Base-by-base conservation (phyloP, 441 rosid species). In the Erodium texanum region DNA sequence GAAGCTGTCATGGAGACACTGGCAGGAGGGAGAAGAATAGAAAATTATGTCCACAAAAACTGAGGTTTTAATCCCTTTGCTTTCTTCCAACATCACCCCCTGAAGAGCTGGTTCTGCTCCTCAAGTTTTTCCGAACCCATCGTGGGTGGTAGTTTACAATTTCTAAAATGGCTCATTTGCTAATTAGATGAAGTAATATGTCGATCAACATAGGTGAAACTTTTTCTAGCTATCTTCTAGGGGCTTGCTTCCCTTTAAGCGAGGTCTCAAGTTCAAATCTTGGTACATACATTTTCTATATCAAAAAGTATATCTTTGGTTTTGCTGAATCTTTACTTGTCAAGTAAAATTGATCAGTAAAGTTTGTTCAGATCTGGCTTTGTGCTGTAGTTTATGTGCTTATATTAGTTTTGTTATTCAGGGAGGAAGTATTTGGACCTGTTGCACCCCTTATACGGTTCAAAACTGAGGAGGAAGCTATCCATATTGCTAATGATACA, bases 381-480 rank as follows among this genome's bases (percentile, higher is more conserved):
- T 18, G 15, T 12, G 24, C 34, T 61, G 12, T 11, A 23, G 34
- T n/a, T 27, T 19, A 34, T 56, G 62, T 52, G 45, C n/a, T 65
- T 66, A 16, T 43, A 32, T 16, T 15, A 64, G 6, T 54, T 77
- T 32, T 65, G 66, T 74, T 70, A 36, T 36, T 72, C 82, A 94
- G 96, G 74, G 93, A 92, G 84, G 99, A 94, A 82, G 87, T 89
- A 54, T 94, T 92, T 63, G 99, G 98, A 80, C 99, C 99, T 18
- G 97, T 94, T 72, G 98, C 97, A 54, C 97, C 98, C 22, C 82
- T 94, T 43, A 65, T 87, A 81, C 81, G 80, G 36, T 94, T 94
- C 79, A 86, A 80, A 80, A 94, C 94, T 2, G 98, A 94, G 84
- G 94, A 89, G 68, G 99, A 92, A 34, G 98, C 98, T 64, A 85